Evolutionary conservation across 2,329 filamentous ascomycete genomes (phyloP).

Genomic region (Penicillium sp.): DNA sequence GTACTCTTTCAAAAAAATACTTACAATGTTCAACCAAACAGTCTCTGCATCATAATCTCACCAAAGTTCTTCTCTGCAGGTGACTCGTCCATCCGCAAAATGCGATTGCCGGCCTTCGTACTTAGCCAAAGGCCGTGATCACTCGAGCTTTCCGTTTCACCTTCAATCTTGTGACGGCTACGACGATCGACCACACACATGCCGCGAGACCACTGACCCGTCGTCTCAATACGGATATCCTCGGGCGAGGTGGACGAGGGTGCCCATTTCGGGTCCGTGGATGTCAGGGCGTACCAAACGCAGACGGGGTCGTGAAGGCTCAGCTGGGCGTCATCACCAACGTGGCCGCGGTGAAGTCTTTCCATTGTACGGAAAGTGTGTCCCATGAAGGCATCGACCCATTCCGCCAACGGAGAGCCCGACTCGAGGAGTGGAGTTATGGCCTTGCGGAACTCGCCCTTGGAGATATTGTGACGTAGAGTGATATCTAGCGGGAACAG

Average conservation of each 20-base stretch:
- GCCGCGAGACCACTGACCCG: constrained; percentile 90
- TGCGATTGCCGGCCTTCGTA: constrained; percentile 69
- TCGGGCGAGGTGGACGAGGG: constrained; percentile 58
- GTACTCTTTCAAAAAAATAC: background rate
- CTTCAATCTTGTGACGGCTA: constrained; percentile 44
- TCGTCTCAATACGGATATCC: constrained; percentile 85
- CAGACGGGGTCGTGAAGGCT: constrained; percentile 76
- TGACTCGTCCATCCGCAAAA: constrained; percentile 68
- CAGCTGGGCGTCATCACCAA: constrained; percentile 52
- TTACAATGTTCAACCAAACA: constrained; percentile 6
- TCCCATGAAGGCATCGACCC: constrained; percentile 70
- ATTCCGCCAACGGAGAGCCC: constrained; percentile 71
- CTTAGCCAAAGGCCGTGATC: constrained; percentile 79
- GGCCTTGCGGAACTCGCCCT: constrained; percentile 57
- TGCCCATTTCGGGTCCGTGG: constrained; percentile 37
- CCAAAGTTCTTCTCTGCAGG: constrained; percentile 69
- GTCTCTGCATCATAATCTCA: constrained; percentile 54
- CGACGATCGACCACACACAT: constrained; percentile 84
- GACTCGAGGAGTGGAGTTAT: constrained; percentile 56
- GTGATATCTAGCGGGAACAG: constrained; percentile 79
- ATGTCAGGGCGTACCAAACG: constrained; percentile 72
- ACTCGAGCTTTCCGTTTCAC: constrained; percentile 59
- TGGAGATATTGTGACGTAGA: constrained; percentile 64
- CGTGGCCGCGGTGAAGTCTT: constrained; percentile 56
- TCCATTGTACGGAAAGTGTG: constrained; percentile 69